These are phyloP conservation scores for Dothiorella sarmentorum DNA, from an alignment of 2,329 filamentous ascomycete genomes.

Conservation along the genomic window DNA sequence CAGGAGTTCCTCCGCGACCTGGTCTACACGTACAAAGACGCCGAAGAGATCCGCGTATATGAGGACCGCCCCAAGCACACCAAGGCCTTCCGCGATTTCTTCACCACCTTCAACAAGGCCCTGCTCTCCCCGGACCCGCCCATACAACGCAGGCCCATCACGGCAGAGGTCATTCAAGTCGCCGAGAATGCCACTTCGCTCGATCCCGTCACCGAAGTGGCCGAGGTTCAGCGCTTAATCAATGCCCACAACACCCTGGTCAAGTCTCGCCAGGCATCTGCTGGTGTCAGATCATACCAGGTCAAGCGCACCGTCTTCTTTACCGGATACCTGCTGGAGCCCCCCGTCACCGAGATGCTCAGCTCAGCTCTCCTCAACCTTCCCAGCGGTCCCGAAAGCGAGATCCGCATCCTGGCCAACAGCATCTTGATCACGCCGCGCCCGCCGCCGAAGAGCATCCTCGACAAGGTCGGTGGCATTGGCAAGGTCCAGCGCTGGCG, in stretches of 20 bases:
- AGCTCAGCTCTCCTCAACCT: slow-evolving; percentile 48
- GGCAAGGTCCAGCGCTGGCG: slow-evolving; percentile 81
- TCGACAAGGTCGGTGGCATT: slow-evolving; percentile 83
- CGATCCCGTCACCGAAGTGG: slow-evolving; percentile 74
- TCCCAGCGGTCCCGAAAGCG: slow-evolving; percentile 62
- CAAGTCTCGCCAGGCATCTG: slow-evolving; percentile 43
- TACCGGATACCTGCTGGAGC: slow-evolving; percentile 81
- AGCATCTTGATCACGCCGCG: slow-evolving; percentile 86
- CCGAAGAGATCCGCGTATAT: slow-evolving; percentile 73
- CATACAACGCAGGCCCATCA: slow-evolving; percentile 61
- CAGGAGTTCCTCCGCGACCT: slow-evolving; percentile 76
- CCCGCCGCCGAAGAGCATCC: slow-evolving; percentile 65
- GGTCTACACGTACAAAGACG: slow-evolving; percentile 78
- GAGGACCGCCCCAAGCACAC: slow-evolving; percentile 65
- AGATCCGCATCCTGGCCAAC: slow-evolving; percentile 80
- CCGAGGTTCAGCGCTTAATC: slow-evolving; percentile 84
- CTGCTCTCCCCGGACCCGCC: slow-evolving; percentile 43
- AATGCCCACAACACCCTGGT: slow-evolving; percentile 75
- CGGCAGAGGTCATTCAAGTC: slow-evolving; percentile 81
- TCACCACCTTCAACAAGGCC: slow-evolving; percentile 69
- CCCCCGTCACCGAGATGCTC: slow-evolving; percentile 68
- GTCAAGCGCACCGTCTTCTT: slow-evolving; percentile 89
- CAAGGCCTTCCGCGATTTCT: slow-evolving; percentile 80
- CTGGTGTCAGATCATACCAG: slow-evolving; percentile 52
- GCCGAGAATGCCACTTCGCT: slow-evolving; percentile 70